Evolutionary conservation across 176 grass and related monocot species (phyloP), one percentile per base, ranked within the genome.

Genomic region (Phragmites australis): DNA sequence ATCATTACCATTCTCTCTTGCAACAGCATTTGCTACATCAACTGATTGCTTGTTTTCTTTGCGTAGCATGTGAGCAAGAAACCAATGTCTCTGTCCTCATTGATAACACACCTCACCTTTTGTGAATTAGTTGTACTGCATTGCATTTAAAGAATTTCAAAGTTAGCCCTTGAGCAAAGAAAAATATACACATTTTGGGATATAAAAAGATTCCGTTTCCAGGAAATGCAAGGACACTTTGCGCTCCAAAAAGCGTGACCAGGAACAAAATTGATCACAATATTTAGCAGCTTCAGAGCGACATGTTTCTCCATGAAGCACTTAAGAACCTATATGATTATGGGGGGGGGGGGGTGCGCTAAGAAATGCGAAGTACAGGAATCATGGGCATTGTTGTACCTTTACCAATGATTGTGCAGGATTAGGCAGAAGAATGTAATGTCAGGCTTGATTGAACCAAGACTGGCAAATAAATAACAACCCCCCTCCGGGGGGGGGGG

Each of bases 1-100:
- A 39, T 63, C 34, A 23, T 45, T 92, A 92, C 93, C 89, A 94
- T 94, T 83, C 66, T 89, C 29, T 75, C 72, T 60, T 65, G 65
- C 37, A 40, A 21, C 34, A 18, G 41, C 48, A 22, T 32, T 78
- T 72, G 31, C 76, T 85, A 67, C 44, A 60, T 70, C 48, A 85
- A 29, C 40, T 37, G 62, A 62, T 6, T 62, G n/a, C 51, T 76
- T 67, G 6, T 55, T 72, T 17, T 37, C 78, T 66, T 43, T 19
- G 42, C n/a, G 45, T 52, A 22, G 21, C 43, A 76, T 15, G 46
- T 56, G 67, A 58, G 52, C 23, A 63, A 52, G 61, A 52, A 70
- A 25, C 44, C 37, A 87, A 68, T 58, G 72, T 90, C 34, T 74
- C 45, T 54, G 18, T 79, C 83, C 45, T 86, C 82, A 86, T 37